Evolutionary conservation across 257 asterid genomes (phyloP).

Genomic region (Eustoma russellianum): DNA sequence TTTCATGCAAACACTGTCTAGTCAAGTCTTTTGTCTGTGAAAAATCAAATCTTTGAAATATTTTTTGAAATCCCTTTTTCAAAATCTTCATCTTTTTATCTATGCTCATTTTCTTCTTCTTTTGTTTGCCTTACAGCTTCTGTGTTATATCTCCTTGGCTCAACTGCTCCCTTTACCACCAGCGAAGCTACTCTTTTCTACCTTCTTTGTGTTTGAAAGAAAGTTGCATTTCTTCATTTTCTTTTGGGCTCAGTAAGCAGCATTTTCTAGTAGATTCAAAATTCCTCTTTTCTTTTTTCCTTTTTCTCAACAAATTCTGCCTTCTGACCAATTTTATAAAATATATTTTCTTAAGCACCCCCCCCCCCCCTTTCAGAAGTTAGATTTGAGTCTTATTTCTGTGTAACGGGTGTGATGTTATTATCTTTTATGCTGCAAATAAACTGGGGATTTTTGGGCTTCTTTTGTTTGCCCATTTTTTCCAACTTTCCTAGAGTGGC

Average conservation of each 20-base stretch:
- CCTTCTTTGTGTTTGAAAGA: not conserved
- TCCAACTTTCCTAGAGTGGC: not conserved
- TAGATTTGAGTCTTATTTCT: too few species aligned
- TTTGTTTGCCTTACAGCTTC: conserved; percentile 11
- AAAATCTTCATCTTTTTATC: not conserved
- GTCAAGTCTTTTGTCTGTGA: conserved; percentile 2
- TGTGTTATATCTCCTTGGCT: not conserved
- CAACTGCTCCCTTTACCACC: conserved; percentile 7
- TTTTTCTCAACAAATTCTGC: not conserved
- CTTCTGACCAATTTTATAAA: not conserved
- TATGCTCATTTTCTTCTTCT: conserved; percentile 4
- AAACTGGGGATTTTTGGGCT: not conserved
- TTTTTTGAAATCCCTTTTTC: conserved; percentile 13
- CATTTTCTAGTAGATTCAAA: conserved; percentile 2
- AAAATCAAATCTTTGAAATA: conserved; percentile 12
- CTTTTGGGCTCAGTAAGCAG: not conserved
- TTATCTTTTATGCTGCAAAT: too few species aligned
- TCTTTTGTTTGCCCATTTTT: not conserved
- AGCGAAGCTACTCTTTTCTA: not conserved
- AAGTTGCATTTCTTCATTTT: not conserved
- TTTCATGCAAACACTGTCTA: not conserved
- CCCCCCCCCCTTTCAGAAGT: not conserved
- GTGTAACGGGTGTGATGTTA: too few species aligned
- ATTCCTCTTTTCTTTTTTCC: not conserved
- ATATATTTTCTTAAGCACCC: not conserved